Conservation (phyloP, 2,329 filamentous ascomycete species). For the Colletotrichum filicis region DNA sequence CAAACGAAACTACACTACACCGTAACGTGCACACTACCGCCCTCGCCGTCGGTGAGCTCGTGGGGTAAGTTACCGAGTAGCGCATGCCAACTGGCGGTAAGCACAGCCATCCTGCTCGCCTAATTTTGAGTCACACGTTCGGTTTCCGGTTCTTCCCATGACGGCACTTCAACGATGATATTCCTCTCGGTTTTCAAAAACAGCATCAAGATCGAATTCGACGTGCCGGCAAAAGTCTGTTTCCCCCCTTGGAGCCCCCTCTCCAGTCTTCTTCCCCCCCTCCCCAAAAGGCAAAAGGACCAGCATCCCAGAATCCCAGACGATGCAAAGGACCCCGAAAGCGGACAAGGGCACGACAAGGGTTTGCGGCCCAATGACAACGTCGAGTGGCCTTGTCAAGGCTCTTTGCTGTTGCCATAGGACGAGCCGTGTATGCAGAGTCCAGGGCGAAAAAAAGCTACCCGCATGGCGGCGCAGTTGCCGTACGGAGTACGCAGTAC, state of each 20-base stretch:
- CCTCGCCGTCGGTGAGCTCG: conserved; percentile 15
- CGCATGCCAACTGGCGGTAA: conserved; percentile 16
- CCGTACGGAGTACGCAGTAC: conserved; percentile 32
- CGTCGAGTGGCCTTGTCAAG: conserved; percentile 25
- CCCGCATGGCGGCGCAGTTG: conserved; percentile 58
- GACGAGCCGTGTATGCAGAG: conserved; percentile 45
- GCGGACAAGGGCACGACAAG: conserved; percentile 35
- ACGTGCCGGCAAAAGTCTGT: conserved; percentile 9
- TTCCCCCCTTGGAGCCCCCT: not conserved
- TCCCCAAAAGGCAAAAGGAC: not conserved
- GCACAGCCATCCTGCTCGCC: conserved; percentile 13
- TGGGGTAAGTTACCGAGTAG: not conserved
- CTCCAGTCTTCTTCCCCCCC: not conserved
- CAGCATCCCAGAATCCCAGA: conserved; percentile 20
- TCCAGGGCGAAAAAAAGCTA: conserved; percentile 42
- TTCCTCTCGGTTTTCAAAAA: not conserved
- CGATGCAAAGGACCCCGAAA: conserved; percentile 33
- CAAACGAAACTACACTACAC: conserved; percentile 11
- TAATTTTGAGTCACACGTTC: not conserved
- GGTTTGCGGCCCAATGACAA: conserved; percentile 50
- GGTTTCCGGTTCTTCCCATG: not conserved
- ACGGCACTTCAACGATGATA: not conserved
- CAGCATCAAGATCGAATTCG: conserved; percentile 10
- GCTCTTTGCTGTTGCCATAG: conserved; percentile 42
- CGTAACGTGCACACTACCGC: not conserved